These are phyloP conservation scores for Vigna angularis DNA, from an alignment of 306 rosid species.

Conservation along the genomic window DNA sequence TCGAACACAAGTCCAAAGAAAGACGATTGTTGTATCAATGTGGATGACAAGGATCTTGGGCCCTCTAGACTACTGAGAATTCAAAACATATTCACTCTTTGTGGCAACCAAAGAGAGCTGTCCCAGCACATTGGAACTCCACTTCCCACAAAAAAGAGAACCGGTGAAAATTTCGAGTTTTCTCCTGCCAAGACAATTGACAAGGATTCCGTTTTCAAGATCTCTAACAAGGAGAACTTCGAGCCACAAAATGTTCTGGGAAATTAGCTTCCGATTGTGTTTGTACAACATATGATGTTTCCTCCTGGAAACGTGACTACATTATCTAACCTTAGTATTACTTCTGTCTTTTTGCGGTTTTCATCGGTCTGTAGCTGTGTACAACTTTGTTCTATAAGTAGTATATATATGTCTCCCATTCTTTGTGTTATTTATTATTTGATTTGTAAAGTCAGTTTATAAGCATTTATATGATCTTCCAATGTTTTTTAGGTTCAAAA, in stretches of 20 bases:
- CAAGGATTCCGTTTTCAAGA: slow-evolving; percentile 42
- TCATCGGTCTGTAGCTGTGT: not conserved
- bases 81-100: slow-evolving; percentile 88
- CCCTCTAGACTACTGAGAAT: slow-evolving; percentile 67
- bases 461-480: no score
- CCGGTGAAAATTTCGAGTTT: slow-evolving; percentile 41
- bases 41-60: slow-evolving; percentile 55
- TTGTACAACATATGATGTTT: slow-evolving; percentile 42
- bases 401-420: not conserved
- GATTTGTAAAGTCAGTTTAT: no score
- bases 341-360: slow-evolving; percentile 3
- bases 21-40: slow-evolving; percentile 52
- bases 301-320: slow-evolving; percentile 43
- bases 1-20: slow-evolving; percentile 49
- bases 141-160: slow-evolving; percentile 50
- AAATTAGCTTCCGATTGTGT: slow-evolving; percentile 40
- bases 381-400: slow-evolving; percentile 1
- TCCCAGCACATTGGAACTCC: slow-evolving; percentile 65
- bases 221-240: slow-evolving; percentile 58
- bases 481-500: no score
- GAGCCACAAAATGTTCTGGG: slow-evolving; percentile 47
- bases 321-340: not conserved
- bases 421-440: not conserved
- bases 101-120: slow-evolving; percentile 93
- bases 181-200: slow-evolving; percentile 50